phyloP scores from a whole-genome alignment of 306 rosid species.

The Cucumis melo region DNA sequence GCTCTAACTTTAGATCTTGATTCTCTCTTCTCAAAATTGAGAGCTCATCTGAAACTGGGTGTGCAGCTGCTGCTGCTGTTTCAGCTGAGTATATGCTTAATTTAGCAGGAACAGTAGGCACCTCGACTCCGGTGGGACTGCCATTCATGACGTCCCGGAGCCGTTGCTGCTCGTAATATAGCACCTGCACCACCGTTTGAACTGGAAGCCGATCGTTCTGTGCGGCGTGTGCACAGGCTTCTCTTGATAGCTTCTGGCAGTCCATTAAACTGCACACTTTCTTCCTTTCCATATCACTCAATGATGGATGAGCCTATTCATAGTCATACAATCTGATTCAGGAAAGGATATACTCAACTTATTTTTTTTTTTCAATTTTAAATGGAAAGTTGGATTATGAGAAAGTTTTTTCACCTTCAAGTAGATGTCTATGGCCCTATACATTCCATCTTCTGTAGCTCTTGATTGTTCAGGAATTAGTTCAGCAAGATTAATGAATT shows the following conservation, averaged over 20 bases:
- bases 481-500: slow-evolving; percentile 58
- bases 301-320: slow-evolving; percentile 72
- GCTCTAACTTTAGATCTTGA: slow-evolving; percentile 53
- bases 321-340: background rate
- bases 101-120: slow-evolving; percentile 36
- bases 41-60: slow-evolving; percentile 45
- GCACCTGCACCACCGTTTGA: slow-evolving; percentile 92
- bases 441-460: slow-evolving; percentile 81
- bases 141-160: slow-evolving; percentile 71
- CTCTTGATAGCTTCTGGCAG: slow-evolving; percentile 81
- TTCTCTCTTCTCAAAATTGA: slow-evolving; percentile 53
- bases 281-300: slow-evolving; percentile 89
- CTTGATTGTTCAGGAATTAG: slow-evolving; percentile 75
- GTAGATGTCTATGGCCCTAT: slow-evolving; percentile 83
- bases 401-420: slow-evolving; percentile 48
- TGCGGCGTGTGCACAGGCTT: slow-evolving; percentile 94
- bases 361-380: background rate
- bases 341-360: background rate
- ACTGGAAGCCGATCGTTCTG: slow-evolving; percentile 91
- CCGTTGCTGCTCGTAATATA: slow-evolving; percentile 80
- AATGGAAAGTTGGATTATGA: background rate
- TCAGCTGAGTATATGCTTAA: slow-evolving; percentile 33
- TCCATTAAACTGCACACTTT: slow-evolving; percentile 91
- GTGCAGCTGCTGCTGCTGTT: slow-evolving; percentile 21
- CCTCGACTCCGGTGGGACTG: slow-evolving; percentile 15